Percentiles rank a stretch among this genome's conserved stretches.
Evolutionary conservation across 2,329 filamentous ascomycete genomes (phyloP).

Genomic region (Aureobasidium pullulans): DNA sequence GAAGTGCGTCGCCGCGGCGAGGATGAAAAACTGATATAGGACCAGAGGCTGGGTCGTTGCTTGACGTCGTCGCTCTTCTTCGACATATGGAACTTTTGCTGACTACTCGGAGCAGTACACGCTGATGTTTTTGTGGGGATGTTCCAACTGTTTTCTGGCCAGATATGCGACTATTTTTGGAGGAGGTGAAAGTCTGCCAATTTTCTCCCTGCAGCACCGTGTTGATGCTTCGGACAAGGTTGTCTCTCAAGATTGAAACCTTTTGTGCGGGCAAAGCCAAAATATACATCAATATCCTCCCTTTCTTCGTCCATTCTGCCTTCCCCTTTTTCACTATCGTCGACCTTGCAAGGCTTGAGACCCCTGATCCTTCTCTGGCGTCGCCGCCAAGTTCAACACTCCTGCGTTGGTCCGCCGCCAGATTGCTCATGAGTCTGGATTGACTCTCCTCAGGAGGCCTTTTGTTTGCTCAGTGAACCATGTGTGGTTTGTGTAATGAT

Average conservation of each 20-base stretch:
- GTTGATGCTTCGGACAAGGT: background rate
- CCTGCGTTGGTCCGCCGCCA: background rate
- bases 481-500: no score
- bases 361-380: constrained; percentile 6
- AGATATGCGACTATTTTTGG: constrained; percentile 2
- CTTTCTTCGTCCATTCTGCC: background rate
- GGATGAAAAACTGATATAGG: constrained; percentile 42
- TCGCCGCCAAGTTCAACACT: background rate
- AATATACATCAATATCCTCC: background rate
- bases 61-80: constrained; percentile 45
- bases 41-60: constrained; percentile 45
- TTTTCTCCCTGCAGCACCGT: background rate
- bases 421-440: background rate
- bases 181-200: background rate
- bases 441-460: no score
- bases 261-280: background rate
- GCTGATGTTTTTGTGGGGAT: constrained; percentile 1
- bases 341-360: constrained; percentile 6
- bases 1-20: constrained; percentile 46
- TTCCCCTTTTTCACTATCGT: constrained; percentile 4
- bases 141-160: background rate
- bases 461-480: no score
- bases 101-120: background rate
- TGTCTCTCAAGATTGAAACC: background rate
- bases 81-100: constrained; percentile 38